Conservation (phyloP, 371 early-diverging fungal species). For the Rhizomucor pusillus region DNA sequence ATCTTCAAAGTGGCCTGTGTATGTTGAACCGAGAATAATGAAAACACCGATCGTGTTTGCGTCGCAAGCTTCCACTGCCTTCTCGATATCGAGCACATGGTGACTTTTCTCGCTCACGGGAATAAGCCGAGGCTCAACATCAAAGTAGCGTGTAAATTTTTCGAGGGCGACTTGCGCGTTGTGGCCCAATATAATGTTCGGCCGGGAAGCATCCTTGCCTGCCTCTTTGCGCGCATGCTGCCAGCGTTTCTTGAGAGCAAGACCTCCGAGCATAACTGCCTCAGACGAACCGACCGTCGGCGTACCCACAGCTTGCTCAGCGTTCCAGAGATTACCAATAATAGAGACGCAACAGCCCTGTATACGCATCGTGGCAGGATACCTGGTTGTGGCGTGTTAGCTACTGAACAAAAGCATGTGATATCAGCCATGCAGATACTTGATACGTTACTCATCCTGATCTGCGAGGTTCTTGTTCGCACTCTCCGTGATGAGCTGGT, state of each 20-base stretch:
- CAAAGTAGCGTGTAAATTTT: conserved; percentile 67
- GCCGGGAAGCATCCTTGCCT: conserved; percentile 54
- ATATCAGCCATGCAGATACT: neutral
- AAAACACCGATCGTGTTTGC: conserved; percentile 75
- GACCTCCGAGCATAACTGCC: conserved; percentile 63
- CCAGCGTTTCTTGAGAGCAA: conserved; percentile 72
- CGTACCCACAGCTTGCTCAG: conserved; percentile 46
- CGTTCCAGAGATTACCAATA: conserved; percentile 57
- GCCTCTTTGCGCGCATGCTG: conserved; percentile 35
- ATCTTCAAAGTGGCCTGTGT: conserved; percentile 76
- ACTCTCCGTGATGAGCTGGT: conserved; percentile 61
- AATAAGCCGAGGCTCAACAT: conserved; percentile 65
- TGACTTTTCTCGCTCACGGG: conserved; percentile 47
- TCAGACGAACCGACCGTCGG: conserved; percentile 65
- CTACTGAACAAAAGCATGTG: neutral
- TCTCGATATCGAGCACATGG: conserved; percentile 45
- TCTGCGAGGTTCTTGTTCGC: conserved; percentile 62
- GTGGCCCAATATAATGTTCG: conserved; percentile 66
- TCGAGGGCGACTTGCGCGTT: conserved; percentile 64
- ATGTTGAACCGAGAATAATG: conserved; percentile 66
- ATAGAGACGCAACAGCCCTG: conserved; percentile 63
- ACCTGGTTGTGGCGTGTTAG: neutral
- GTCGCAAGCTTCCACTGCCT: conserved; percentile 56
- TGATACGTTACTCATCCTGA: conserved; percentile 41
- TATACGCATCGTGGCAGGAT: conserved; percentile 51